Evolutionary conservation across 768 basidiomycete genomes (phyloP).

Genomic region (Amylocystis lapponica): DNA sequence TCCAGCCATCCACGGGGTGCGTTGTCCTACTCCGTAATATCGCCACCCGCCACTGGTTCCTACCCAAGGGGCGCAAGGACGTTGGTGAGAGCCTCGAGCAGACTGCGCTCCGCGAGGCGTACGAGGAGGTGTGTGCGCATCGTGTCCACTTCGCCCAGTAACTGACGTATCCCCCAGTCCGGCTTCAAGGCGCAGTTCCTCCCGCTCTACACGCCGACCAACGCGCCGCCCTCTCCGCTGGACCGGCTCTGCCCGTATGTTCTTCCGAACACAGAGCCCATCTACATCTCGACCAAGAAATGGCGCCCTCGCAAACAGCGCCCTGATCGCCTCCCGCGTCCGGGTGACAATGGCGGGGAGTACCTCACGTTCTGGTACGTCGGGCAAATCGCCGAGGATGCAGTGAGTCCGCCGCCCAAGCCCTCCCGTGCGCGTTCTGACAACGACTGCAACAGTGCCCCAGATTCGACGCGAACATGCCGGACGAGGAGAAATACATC

Average conservation of each 20-base stretch:
- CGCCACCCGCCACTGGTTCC: slow-evolving; percentile 36
- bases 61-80: slow-evolving; percentile 64
- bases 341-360: slow-evolving; percentile 32
- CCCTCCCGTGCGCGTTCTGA: background rate
- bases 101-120: slow-evolving; percentile 56
- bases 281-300: slow-evolving; percentile 32
- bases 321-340: background rate
- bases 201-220: slow-evolving; percentile 36
- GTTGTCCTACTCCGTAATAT: slow-evolving; percentile 47
- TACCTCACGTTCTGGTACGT: slow-evolving; percentile 54
- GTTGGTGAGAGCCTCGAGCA: slow-evolving; percentile 56
- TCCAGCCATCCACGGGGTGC: slow-evolving; percentile 51
- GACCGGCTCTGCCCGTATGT: slow-evolving; percentile 3
- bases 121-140: slow-evolving; percentile 50
- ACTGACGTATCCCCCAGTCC: slow-evolving; percentile 31
- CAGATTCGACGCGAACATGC: slow-evolving; percentile 49
- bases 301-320: slow-evolving; percentile 16
- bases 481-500: slow-evolving; percentile 45
- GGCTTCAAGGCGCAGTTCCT: slow-evolving; percentile 44
- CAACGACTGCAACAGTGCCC: slow-evolving; percentile 30
- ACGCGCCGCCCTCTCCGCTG: slow-evolving; percentile 36
- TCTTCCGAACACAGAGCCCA: slow-evolving; percentile 34
- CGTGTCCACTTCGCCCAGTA: background rate
- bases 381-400: slow-evolving; percentile 46
- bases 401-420: slow-evolving; percentile 31